Evolutionary conservation across 805 yeast species (phyloP).

Genomic region (Metschnikowia borealis): DNA sequence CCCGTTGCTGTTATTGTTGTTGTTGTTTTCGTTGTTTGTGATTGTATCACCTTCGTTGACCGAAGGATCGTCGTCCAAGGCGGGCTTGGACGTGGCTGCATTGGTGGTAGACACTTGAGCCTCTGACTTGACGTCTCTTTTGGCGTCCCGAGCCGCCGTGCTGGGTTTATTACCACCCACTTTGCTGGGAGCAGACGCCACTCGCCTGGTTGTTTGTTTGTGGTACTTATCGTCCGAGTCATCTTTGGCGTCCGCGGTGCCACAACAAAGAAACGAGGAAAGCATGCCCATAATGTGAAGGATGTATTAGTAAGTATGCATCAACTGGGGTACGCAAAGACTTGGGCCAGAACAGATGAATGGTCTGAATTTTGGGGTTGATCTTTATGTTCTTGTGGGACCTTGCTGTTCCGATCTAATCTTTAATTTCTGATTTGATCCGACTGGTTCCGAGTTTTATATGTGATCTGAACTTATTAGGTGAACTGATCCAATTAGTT

Average conservation of each 20-base stretch:
- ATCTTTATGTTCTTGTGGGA: too few relatives aligned
- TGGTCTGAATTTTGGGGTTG: too few relatives aligned
- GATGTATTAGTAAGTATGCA: not conserved
- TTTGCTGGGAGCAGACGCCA: not conserved
- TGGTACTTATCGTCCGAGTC: slow-evolving; percentile 30
- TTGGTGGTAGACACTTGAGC: not conserved
- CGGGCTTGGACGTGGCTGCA: slow-evolving; percentile 4
- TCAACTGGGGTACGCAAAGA: not conserved
- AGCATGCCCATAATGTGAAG: slow-evolving; percentile 24
- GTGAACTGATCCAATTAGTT: too few relatives aligned
- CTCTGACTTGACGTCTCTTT: not conserved
- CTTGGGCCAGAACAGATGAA: not conserved
- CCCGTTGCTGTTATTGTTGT: not conserved
- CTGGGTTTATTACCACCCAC: not conserved
- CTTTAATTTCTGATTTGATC: too few relatives aligned
- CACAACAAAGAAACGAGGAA: slow-evolving; percentile 37
- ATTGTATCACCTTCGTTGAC: slow-evolving; percentile 41
- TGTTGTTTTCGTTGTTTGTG: slow-evolving; percentile 29
- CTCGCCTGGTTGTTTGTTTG: slow-evolving; percentile 15
- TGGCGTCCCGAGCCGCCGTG: not conserved
- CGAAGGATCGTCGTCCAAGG: slow-evolving; percentile 36
- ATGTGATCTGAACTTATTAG: too few relatives aligned
- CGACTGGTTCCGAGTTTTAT: too few relatives aligned
- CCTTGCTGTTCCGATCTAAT: too few relatives aligned
- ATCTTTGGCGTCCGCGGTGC: slow-evolving; percentile 29